Conservation (phyloP, 768 basidiomycete species). For the Russula ochroleuca region DNA sequence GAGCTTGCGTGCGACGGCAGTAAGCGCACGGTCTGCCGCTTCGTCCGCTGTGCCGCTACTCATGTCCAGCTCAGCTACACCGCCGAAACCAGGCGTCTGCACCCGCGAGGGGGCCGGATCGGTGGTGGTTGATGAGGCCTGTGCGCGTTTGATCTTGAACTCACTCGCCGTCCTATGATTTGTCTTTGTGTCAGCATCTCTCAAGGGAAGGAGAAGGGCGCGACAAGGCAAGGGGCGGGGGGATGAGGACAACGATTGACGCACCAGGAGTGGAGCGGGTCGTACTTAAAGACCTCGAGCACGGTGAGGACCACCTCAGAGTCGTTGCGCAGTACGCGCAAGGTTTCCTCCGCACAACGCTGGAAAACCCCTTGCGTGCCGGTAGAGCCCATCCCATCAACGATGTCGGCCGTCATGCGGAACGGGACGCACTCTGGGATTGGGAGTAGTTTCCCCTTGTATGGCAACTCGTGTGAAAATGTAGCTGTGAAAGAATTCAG, state of each 20-base stretch:
- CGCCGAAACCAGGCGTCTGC: conserved; percentile 33
- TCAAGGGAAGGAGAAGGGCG: neutral
- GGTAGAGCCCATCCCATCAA: conserved; percentile 89
- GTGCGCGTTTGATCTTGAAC: conserved; percentile 62
- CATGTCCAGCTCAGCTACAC: conserved; percentile 54
- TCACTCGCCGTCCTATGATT: conserved; percentile 68
- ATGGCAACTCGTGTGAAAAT: neutral
- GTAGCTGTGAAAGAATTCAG: neutral
- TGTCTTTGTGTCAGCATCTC: neutral
- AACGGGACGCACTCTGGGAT: conserved; percentile 92
- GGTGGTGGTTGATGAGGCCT: conserved; percentile 36
- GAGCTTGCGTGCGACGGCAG: conserved; percentile 74
- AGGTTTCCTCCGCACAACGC: conserved; percentile 89
- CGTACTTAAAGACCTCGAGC: conserved; percentile 93
- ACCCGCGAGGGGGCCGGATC: conserved; percentile 30
- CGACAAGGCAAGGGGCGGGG: neutral
- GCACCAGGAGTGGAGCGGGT: conserved; percentile 91
- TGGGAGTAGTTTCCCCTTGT: conserved; percentile 70
- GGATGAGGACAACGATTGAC: conserved; percentile 26
- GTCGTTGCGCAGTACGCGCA: conserved; percentile 81
- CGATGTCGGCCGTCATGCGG: conserved; percentile 88
- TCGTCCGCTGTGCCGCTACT: conserved; percentile 69
- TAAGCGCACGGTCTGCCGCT: conserved; percentile 85
- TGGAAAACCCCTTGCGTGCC: conserved; percentile 94
- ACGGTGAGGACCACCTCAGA: conserved; percentile 91